A percentile compares a stretch with the other conserved stretches of the same genome.
Conservation (phyloP, 257 asterid genomes). For the Ilex aquifolium region DNA sequence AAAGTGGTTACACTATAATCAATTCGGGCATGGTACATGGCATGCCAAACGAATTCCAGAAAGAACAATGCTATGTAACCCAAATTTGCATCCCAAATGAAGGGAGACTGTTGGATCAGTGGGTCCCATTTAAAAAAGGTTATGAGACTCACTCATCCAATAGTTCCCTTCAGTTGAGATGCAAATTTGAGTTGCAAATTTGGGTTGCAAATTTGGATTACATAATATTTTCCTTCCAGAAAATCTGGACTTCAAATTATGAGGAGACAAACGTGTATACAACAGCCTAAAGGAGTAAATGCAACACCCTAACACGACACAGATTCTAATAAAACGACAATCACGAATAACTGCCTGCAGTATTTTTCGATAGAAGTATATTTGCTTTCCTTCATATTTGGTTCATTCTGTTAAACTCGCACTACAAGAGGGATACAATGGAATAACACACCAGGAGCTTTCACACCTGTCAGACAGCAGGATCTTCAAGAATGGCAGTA, state of each 20-base stretch:
- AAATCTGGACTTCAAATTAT: not conserved
- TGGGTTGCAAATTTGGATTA: no score
- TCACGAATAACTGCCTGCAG: not conserved
- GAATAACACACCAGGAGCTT: conserved; percentile 1
- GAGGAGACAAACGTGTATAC: not conserved
- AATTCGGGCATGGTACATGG: no score
- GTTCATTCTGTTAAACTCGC: not conserved
- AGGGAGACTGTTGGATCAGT: no score
- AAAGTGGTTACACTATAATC: no score
- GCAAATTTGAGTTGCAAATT: no score
- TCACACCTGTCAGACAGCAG: conserved; percentile 34
- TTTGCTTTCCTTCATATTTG: not conserved
- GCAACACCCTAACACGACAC: not conserved
- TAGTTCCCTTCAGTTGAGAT: no score
- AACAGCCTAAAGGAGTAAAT: not conserved
- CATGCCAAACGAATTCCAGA: no score
- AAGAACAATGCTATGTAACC: no score
- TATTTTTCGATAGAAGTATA: not conserved
- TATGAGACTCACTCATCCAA: no score
- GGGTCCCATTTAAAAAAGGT: no score
- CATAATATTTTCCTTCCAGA: no score
- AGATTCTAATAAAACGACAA: not conserved
- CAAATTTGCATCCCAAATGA: no score
- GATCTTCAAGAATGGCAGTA: conserved; percentile 73
- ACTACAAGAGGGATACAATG: not conserved